phyloP scores from a whole-genome alignment of 345 rosid genomes.

The Eucalyptus marginata region DNA sequence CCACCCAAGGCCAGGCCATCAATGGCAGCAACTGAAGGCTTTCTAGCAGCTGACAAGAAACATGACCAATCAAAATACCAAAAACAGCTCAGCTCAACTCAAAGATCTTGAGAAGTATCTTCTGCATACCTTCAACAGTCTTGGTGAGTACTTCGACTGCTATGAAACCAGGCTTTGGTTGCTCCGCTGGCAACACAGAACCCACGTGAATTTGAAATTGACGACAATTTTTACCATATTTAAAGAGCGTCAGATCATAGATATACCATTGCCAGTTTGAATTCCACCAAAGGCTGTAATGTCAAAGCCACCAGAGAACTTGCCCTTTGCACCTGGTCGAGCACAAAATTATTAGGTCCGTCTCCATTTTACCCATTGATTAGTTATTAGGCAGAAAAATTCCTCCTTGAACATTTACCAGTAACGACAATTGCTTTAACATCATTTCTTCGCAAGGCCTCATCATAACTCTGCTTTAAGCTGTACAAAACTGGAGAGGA shows the following conservation, averaged over 20 bases:
- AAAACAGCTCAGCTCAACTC: background rate
- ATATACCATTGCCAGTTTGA: slow-evolving; percentile 47
- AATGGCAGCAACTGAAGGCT: slow-evolving; percentile 97
- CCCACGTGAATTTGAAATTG: background rate
- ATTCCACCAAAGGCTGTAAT: slow-evolving; percentile 62
- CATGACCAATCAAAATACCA: background rate
- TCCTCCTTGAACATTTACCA: slow-evolving; percentile 15
- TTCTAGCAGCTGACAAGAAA: slow-evolving; percentile 50
- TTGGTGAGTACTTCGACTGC: slow-evolving; percentile 57
- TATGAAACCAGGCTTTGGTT: slow-evolving; percentile 50
- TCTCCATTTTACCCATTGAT: background rate
- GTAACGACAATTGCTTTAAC: slow-evolving; percentile 93
- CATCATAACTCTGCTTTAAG: slow-evolving; percentile 65
- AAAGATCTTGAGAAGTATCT: background rate
- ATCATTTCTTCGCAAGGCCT: slow-evolving; percentile 75
- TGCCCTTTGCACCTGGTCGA: slow-evolving; percentile 72
- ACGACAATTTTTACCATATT: background rate
- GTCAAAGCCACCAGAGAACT: slow-evolving; percentile 96
- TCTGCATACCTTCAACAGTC: slow-evolving; percentile 59
- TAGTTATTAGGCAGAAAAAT: background rate
- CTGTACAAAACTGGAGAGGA: slow-evolving; percentile 44
- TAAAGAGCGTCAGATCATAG: background rate
- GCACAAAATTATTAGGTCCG: background rate
- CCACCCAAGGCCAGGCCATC: slow-evolving; percentile 99
- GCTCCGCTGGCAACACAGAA: slow-evolving; percentile 20